These are phyloP conservation scores for Onygenales sp. DNA, from an alignment of 2,329 filamentous ascomycete genomes.

Conservation along the genomic window DNA sequence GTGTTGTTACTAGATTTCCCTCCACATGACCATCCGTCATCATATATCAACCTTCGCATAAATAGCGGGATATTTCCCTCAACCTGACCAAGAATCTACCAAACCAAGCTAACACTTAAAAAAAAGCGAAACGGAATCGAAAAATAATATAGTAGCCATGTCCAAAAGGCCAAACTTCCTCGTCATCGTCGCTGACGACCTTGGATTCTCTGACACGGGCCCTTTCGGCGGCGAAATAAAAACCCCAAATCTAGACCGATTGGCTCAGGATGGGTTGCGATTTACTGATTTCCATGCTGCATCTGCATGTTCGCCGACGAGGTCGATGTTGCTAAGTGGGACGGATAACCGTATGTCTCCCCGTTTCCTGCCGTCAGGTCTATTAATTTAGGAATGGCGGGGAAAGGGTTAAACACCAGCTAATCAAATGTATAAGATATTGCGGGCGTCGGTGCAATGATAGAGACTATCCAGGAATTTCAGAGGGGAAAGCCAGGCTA, in stretches of 20 bases:
- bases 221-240: constrained; percentile 53
- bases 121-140: background rate
- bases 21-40: too few species aligned
- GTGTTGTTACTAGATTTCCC: too few species aligned
- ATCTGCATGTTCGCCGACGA: constrained; percentile 54
- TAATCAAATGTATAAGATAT: constrained; percentile 19
- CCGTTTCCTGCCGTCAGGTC: constrained; percentile 16
- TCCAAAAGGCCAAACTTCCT: constrained; percentile 45
- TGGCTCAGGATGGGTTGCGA: constrained; percentile 45
- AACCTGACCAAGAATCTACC: too few species aligned
- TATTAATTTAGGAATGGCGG: background rate
- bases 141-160: background rate
- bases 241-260: constrained; percentile 49
- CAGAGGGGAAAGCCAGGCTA: constrained; percentile 53
- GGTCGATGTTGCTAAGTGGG: constrained; percentile 58
- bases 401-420: background rate
- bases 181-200: constrained; percentile 49
- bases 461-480: constrained; percentile 45
- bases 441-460: constrained; percentile 47
- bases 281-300: constrained; percentile 59
- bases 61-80: too few species aligned
- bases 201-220: constrained; percentile 51
- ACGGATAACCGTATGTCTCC: constrained; percentile 48
- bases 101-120: too few species aligned
- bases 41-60: too few species aligned